Evolutionary conservation across 2,329 filamentous ascomycete genomes (phyloP), one percentile per base, ranked within the genome.

Genomic region (Colletotrichum trifolii): DNA sequence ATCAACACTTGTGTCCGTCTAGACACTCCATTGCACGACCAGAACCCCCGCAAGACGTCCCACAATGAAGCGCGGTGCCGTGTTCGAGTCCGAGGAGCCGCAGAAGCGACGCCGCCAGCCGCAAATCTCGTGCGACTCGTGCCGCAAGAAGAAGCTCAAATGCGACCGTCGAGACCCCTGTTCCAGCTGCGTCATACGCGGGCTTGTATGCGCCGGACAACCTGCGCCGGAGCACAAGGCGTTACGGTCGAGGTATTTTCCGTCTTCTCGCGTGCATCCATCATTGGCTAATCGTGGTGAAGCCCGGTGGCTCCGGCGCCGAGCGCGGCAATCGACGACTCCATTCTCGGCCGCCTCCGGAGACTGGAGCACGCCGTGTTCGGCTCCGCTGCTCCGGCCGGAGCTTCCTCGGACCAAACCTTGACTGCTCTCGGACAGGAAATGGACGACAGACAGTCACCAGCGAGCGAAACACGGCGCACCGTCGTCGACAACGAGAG

Each of bases 61-160:
- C 1, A 1, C 1, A 42, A 47, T 67, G 64, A 67, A 64, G 64
- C 64, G 64, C 2, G 35, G 46, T 12, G 50, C 55, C 35, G 12
- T 15, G 2, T 39, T 38, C 13, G 15, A 49, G 6, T 7, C 49
- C 7, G 35, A 38, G 1, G 17, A 38, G 2, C 7, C 50, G 0
- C 25, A n/a, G 7, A 64, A 55, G 8, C 54, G 46, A 2, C 71
- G 64, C 8, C 69, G 74, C 13, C 74, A 76, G 48, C 72, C 73
- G 8, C 73, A 74, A 42, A 69, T 67, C 33, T 74, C 74, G n/a
- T 76, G 75, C 60, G 68, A 72, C 53, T 74, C 71, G 13, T 76
- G 74, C 58, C 71, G 75, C 11, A 66, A 50, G 34, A 76, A 74
- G 61, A 76, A 76, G 68, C 70, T 76, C 49, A 76, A 76, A 63